These are phyloP conservation scores for Pseudocercospora fuligena DNA, from an alignment of 2,329 filamentous ascomycete species.

Conservation along the genomic window DNA sequence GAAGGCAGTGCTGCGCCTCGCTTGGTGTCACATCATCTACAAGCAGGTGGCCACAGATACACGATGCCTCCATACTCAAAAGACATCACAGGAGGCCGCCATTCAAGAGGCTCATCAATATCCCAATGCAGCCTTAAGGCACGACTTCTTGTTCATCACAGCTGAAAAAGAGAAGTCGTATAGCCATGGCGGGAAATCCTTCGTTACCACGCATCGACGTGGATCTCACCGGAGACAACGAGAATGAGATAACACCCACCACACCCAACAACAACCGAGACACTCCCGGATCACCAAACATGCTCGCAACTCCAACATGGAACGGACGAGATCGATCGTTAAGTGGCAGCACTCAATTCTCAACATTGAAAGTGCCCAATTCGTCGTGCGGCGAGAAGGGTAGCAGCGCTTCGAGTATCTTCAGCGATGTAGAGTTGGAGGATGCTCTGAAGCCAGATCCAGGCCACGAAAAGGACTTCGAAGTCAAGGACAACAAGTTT, in stretches of 20 bases:
- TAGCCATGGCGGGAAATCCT: constrained; percentile 28
- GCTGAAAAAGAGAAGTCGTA: background rate
- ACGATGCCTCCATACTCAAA: constrained; percentile 2
- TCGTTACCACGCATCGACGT: constrained; percentile 29
- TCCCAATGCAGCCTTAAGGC: constrained; percentile 7
- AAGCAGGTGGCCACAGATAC: constrained; percentile 14
- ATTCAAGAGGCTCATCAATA: background rate
- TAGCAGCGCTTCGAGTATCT: constrained; percentile 27
- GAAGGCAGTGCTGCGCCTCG: constrained; percentile 23
- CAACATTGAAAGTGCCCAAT: constrained; percentile 27
- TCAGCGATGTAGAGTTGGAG: constrained; percentile 39
- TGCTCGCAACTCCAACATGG: constrained; percentile 24
- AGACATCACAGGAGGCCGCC: background rate
- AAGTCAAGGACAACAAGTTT: constrained; percentile 78
- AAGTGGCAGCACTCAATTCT: constrained; percentile 29
- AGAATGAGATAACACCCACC: constrained; percentile 25
- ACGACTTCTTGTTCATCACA: constrained; percentile 2
- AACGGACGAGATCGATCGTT: constrained; percentile 29
- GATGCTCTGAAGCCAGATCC: constrained; percentile 77
- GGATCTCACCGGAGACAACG: constrained; percentile 20
- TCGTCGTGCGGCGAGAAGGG: constrained; percentile 26
- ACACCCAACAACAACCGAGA: constrained; percentile 20
- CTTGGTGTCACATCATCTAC: constrained; percentile 13
- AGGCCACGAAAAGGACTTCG: constrained; percentile 75
- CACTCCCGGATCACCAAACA: constrained; percentile 22